Evolutionary conservation across 352 stramenopile genomes (phyloP).

Genomic region (Phytopythium delawarense): DNA sequence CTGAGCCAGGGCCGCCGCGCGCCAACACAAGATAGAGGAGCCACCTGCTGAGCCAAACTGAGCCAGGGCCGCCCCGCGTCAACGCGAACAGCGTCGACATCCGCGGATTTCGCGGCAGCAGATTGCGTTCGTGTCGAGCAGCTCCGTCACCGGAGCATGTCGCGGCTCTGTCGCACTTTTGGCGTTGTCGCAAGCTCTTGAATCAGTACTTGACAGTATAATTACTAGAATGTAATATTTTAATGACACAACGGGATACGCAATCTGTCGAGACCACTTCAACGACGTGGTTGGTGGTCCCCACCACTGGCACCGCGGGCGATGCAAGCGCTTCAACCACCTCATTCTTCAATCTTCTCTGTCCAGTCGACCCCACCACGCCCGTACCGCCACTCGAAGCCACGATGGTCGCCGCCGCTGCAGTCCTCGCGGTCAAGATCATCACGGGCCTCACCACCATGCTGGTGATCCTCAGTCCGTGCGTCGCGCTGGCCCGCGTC

Average conservation of each 20-base stretch:
- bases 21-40: not conserved
- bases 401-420: constrained; percentile 14
- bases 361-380: not conserved
- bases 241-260: not conserved
- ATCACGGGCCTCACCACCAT: constrained; percentile 27
- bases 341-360: not conserved
- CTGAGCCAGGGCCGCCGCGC: not conserved
- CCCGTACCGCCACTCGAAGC: not conserved
- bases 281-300: not conserved
- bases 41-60: no score
- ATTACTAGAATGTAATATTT: not conserved
- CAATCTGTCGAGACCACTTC: not conserved
- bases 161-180: not conserved
- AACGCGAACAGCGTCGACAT: not conserved
- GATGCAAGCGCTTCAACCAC: not conserved
- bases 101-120: not conserved
- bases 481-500: constrained; percentile 30
- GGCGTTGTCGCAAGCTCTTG: not conserved
- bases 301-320: not conserved
- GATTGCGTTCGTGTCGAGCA: not conserved
- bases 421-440: constrained; percentile 23
- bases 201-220: not conserved
- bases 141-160: not conserved
- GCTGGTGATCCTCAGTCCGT: constrained; percentile 40
- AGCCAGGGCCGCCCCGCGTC: not conserved